Evolutionary conservation across 306 rosid genomes (phyloP).

Genomic region (apple (Malus domestica)): DNA sequence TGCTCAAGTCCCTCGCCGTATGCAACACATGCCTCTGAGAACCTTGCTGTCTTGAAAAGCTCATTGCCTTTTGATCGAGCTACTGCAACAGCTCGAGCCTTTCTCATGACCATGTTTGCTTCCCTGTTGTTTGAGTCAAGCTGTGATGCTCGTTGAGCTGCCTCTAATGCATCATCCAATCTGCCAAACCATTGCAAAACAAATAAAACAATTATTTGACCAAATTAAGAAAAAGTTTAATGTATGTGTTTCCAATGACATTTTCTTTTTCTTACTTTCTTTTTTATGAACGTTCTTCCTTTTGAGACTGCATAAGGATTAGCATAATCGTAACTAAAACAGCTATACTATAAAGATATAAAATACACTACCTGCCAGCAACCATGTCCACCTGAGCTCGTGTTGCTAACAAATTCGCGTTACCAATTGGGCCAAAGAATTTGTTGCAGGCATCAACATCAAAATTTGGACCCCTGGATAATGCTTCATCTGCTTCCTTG

Average conservation of each 20-base stretch:
- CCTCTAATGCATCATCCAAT: constrained; percentile 72
- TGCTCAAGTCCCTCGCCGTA: constrained; percentile 77
- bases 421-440: constrained; percentile 71
- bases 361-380: constrained; percentile 49
- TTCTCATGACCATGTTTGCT: constrained; percentile 40
- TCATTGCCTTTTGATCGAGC: constrained; percentile 72
- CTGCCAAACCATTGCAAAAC: constrained; percentile 21
- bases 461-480: constrained; percentile 56
- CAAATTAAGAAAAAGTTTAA: background rate
- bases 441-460: constrained; percentile 54
- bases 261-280: background rate
- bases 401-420: constrained; percentile 51
- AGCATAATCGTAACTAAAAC: background rate
- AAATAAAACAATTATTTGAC: background rate
- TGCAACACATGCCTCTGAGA: constrained; percentile 61
- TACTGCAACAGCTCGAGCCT: constrained; percentile 33
- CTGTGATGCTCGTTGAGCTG: constrained; percentile 42
- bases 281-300: background rate
- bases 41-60: constrained; percentile 58
- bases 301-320: background rate
- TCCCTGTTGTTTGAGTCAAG: constrained; percentile 62
- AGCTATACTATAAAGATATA: background rate
- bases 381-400: constrained; percentile 62
- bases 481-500: constrained; percentile 68
- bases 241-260: background rate